Base-by-base conservation (phyloP, 257 asterid genomes). In the Salvia rosmarinus region DNA sequence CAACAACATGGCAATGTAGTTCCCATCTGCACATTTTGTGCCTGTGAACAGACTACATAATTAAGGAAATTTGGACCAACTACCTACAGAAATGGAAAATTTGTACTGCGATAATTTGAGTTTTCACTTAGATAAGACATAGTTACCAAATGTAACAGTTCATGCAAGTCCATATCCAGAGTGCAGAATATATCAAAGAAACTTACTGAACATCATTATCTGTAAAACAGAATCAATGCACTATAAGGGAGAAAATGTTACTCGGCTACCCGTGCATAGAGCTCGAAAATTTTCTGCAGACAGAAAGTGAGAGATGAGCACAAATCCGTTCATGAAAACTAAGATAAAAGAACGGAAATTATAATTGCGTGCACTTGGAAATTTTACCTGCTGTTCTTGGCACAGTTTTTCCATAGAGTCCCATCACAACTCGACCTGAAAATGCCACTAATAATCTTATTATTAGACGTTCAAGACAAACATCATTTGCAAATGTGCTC, bases 231-330 rank as follows among this genome's bases (percentile, higher is more conserved):
- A 61, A 68, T 14, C 16, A 67, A 67, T 80, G 74, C 74, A 55
- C 28, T 65, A 70, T 50, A 76, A 73, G 79, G 85, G 81, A 76
- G 79, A 71, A 81, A 73, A 76, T 74, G 90, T 80, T 84, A 82
- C 84, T 83, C 85, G 86, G 83, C 82, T 90, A 93, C 97, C 97
- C 70, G 96, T 93, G 95, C 98, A 93, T 73, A 93, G 98, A 75
- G 95, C 97, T 81, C 98, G 87, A 40, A 93, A 93, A 68, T 93
- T 93, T 82, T 90, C 97, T 93, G 97, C 95, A 89, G 35, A 13
- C 17, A 37, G 58, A 74, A 73, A 62, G 47, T 4, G 40, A 52
- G 52, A 11, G 13, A 49, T 76, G 32, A 77, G 81, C 64, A 60
- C 69, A 55, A 46, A 13, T 46, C 25, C 44, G 65, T 20, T 60